phyloP scores from a whole-genome alignment of 257 asterid species.

The Agastache rugosa region DNA sequence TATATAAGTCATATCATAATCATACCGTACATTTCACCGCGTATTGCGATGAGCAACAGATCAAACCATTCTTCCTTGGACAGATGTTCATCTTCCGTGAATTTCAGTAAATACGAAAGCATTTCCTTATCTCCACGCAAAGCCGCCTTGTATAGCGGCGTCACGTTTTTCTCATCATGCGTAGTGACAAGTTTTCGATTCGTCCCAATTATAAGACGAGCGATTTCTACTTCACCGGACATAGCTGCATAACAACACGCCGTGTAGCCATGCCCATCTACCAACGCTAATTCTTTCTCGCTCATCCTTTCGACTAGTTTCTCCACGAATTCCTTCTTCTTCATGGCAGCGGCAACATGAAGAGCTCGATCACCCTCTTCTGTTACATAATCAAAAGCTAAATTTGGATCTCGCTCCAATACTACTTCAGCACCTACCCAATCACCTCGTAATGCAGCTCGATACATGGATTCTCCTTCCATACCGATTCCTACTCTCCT shows the following conservation, averaged over 20 bases:
- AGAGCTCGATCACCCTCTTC: conserved; percentile 8
- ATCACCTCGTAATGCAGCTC: conserved; percentile 18
- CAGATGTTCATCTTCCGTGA: neutral
- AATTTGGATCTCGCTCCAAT: neutral
- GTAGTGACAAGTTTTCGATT: neutral
- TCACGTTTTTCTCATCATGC: neutral
- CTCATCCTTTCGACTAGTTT: neutral
- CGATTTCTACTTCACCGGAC: conserved; percentile 33
- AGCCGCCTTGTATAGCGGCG: conserved; percentile 31
- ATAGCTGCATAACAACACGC: conserved; percentile 34
- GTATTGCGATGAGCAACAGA: conserved; percentile 1
- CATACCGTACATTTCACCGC: conserved; percentile 29
- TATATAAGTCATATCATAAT: too few species aligned
- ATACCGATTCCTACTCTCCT: too few species aligned
- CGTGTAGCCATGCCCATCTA: neutral
- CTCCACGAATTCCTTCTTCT: neutral
- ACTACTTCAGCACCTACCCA: conserved; percentile 18
- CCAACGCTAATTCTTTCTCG: neutral
- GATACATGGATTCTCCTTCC: neutral
- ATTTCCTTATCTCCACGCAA: conserved; percentile 12
- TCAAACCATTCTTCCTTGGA: neutral
- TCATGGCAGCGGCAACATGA: conserved; percentile 38
- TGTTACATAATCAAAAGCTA: neutral
- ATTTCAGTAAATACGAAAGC: conserved; percentile 26
- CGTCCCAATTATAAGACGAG: conserved; percentile 5